A percentile compares a stretch with the other conserved stretches of the same genome.
Conservation (phyloP, 768 basidiomycete species). For the Boletus reticuloceps region DNA sequence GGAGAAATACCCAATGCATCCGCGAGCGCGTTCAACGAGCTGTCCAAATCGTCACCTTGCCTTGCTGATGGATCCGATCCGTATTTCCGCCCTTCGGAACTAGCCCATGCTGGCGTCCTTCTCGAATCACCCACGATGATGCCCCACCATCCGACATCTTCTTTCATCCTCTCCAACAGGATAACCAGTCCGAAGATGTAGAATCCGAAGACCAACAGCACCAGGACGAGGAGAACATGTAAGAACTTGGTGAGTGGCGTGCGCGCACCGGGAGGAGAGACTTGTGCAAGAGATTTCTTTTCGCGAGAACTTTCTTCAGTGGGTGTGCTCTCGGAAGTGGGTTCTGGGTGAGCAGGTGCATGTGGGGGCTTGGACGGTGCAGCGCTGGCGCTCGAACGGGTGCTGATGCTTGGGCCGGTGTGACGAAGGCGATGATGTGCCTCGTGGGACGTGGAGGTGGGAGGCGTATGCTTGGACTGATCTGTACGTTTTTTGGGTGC, state of each 20-base stretch:
- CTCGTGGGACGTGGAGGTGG: constrained; percentile 5
- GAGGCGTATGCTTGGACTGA: constrained; percentile 3
- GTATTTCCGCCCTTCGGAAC: constrained; percentile 1
- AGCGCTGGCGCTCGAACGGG: not conserved
- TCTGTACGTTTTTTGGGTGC: constrained; percentile 17
- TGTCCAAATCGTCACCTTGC: constrained; percentile 42
- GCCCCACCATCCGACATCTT: constrained; percentile 61
- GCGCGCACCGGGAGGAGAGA: constrained; percentile 2
- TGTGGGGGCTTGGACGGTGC: constrained; percentile 1
- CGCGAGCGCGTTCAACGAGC: constrained; percentile 58
- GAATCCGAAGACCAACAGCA: constrained; percentile 43
- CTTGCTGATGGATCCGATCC: constrained; percentile 3
- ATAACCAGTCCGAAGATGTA: constrained; percentile 48
- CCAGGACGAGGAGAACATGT: constrained; percentile 44
- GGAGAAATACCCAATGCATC: constrained; percentile 59
- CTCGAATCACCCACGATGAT: constrained; percentile 3
- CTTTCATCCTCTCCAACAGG: constrained; percentile 44
- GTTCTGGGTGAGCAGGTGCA: not conserved
- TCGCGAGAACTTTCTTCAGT: not conserved
- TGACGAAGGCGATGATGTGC: constrained; percentile 16
- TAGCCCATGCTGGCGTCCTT: not conserved
- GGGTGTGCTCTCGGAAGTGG: not conserved
- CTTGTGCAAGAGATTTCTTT: not conserved
- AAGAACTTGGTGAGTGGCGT: constrained; percentile 38
- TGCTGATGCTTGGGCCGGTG: constrained; percentile 14